Percentiles rank a stretch among this genome's conserved stretches.
Conservation (phyloP, 1,284 basidiomycete species). For the Thecaphora thlaspeos region DNA sequence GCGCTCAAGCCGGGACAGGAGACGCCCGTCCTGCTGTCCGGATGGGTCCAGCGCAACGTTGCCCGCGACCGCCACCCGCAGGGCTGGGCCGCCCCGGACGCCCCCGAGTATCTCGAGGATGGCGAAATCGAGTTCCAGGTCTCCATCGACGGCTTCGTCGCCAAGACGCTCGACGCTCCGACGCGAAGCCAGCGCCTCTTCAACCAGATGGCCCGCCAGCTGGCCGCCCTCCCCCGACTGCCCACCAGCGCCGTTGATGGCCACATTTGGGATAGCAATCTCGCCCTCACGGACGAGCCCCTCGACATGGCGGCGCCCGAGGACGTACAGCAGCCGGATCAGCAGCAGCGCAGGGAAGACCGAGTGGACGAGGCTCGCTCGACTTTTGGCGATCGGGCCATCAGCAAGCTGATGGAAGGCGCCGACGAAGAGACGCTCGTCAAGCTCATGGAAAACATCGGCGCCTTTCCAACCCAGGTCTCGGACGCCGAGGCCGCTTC, state of each 20-base stretch:
- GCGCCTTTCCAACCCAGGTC: conserved; percentile 40
- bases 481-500: conserved; percentile 13
- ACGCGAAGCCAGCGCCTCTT: conserved; percentile 34
- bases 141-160: conserved; percentile 23
- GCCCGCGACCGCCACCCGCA: conserved; percentile 37
- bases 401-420: conserved; percentile 26
- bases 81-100: conserved; percentile 24
- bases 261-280: conserved; percentile 9
- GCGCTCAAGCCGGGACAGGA: conserved; percentile 14
- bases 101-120: conserved; percentile 32
- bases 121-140: conserved; percentile 37
- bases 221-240: conserved; percentile 25
- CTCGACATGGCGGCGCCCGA: conserved; percentile 12
- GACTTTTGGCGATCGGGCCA: conserved; percentile 23
- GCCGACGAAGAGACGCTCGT: conserved; percentile 33
- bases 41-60: conserved; percentile 31
- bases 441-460: conserved; percentile 31
- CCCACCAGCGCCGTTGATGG: conserved; percentile 5
- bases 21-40: conserved; percentile 25
- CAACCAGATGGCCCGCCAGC: conserved; percentile 39
- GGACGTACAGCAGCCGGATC: not conserved
- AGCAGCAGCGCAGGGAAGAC: no score
- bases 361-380: conserved; percentile 5
- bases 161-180: conserved; percentile 17
- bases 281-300: conserved; percentile 20